A percentile compares a stretch with the other conserved stretches of the same genome.
These are phyloP conservation scores for Aristolochia californica DNA, from an alignment of 164 flowering plant species.

Conservation along the genomic window DNA sequence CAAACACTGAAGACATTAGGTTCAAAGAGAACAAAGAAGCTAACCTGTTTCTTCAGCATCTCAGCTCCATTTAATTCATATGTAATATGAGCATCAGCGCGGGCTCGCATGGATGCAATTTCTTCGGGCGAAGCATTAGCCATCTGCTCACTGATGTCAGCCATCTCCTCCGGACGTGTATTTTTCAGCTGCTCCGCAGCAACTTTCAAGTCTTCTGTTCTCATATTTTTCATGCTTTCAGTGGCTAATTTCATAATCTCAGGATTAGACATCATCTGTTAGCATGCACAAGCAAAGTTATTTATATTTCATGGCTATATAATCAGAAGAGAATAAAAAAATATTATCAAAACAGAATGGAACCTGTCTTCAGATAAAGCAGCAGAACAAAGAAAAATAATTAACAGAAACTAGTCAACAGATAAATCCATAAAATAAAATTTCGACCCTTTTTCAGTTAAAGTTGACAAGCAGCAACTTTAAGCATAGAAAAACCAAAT, in stretches of 20 bases:
- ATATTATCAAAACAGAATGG: too few species aligned
- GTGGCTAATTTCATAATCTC: slow-evolving; percentile 82
- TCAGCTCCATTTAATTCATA: slow-evolving; percentile 70
- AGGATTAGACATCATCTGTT: slow-evolving; percentile 97
- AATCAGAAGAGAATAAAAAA: background rate
- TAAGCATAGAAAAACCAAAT: too few species aligned
- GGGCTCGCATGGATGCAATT: slow-evolving; percentile 69
- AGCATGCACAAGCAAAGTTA: background rate
- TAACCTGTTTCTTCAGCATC: slow-evolving; percentile 81
- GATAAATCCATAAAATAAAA: too few species aligned
- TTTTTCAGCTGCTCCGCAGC: slow-evolving; percentile 90
- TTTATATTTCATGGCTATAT: background rate
- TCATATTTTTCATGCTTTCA: slow-evolving; percentile 82
- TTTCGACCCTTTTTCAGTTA: too few species aligned
- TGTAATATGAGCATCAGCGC: slow-evolving; percentile 47
- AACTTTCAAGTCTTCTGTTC: slow-evolving; percentile 64
- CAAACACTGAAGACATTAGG: too few species aligned
- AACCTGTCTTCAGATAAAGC: background rate
- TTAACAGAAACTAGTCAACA: too few species aligned
- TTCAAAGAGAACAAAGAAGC: background rate
- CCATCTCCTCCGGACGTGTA: slow-evolving; percentile 86
- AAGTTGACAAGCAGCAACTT: too few species aligned
- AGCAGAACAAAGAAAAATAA: background rate
- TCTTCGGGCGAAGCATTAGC: slow-evolving; percentile 89
- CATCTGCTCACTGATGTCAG: slow-evolving; percentile 74